These are phyloP conservation scores for Aspergillus taichungensis DNA, from an alignment of 495 filamentous ascomycete genomes.

Conservation along the genomic window DNA sequence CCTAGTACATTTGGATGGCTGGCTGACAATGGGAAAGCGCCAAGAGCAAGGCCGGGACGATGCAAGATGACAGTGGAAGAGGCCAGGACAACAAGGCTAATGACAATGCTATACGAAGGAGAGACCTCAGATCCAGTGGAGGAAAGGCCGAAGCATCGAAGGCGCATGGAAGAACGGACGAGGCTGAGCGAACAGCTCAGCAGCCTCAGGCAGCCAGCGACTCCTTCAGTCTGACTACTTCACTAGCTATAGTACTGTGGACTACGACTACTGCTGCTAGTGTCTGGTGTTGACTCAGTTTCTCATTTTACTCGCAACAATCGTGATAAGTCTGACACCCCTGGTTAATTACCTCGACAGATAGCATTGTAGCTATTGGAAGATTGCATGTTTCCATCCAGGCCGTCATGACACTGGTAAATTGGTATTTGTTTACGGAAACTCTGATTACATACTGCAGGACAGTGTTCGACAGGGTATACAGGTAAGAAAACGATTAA, in stretches of 20 bases:
- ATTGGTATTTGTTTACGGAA: no score
- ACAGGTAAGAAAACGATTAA: slow-evolving; percentile 3
- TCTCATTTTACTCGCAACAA: no score
- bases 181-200: slow-evolving; percentile 15
- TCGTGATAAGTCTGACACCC: no score
- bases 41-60: slow-evolving; percentile 2
- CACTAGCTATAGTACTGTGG: no score
- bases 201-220: slow-evolving; percentile 7
- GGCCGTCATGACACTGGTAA: no score
- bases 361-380: no score
- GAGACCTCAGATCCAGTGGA: slow-evolving; percentile 2
- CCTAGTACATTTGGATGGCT: slow-evolving; percentile 11
- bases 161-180: slow-evolving; percentile 27
- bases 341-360: neutral
- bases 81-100: slow-evolving; percentile 11
- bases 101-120: slow-evolving; percentile 5
- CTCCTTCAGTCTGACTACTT: no score
- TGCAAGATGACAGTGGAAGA: neutral
- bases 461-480: neutral
- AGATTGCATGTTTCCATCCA: no score
- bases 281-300: no score
- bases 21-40: neutral
- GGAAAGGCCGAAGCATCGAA: slow-evolving; percentile 25
- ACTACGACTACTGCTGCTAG: no score
- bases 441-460: no score